phyloP scores from a whole-genome alignment of 1,284 basidiomycete genomes.

The Clitocybe nebularis region DNA sequence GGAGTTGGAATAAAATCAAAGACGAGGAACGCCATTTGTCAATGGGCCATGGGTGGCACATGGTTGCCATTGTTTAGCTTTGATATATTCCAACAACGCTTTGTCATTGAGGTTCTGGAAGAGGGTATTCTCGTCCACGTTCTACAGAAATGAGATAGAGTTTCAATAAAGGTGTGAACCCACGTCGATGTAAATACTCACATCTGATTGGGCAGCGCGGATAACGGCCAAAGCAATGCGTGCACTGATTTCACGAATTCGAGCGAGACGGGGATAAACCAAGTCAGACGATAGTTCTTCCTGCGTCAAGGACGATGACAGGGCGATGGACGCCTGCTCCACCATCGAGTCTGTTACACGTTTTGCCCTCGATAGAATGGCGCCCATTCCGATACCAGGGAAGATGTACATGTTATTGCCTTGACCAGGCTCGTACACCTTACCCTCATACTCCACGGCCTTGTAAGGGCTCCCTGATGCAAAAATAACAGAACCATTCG shows the following conservation, averaged over 20 bases:
- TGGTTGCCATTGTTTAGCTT: slow-evolving; percentile 58
- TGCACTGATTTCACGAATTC: slow-evolving; percentile 70
- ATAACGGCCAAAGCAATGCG: slow-evolving; percentile 60
- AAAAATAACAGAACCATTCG: slow-evolving; percentile 66
- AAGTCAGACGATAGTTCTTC: slow-evolving; percentile 56
- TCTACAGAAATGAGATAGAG: slow-evolving; percentile 24
- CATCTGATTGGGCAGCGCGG: slow-evolving; percentile 60
- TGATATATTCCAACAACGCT: slow-evolving; percentile 45
- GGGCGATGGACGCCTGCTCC: slow-evolving; percentile 54
- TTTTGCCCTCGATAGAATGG: slow-evolving; percentile 55
- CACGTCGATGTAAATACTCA: slow-evolving; percentile 24
- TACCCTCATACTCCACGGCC: slow-evolving; percentile 46
- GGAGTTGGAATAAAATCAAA: background rate
- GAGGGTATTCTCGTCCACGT: slow-evolving; percentile 40
- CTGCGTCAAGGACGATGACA: slow-evolving; percentile 57
- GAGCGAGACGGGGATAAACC: slow-evolving; percentile 59
- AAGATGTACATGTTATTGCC: slow-evolving; percentile 79
- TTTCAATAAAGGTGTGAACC: background rate
- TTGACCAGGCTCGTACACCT: slow-evolving; percentile 68
- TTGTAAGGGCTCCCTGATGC: slow-evolving; percentile 81
- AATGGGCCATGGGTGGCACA: slow-evolving; percentile 19
- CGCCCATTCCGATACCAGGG: slow-evolving; percentile 64
- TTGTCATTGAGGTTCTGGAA: slow-evolving; percentile 47
- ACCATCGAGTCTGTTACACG: slow-evolving; percentile 65
- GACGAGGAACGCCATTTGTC: background rate